Evolutionary conservation across 768 basidiomycete species (phyloP).

Genomic region (Kwoniella mangroviensis): DNA sequence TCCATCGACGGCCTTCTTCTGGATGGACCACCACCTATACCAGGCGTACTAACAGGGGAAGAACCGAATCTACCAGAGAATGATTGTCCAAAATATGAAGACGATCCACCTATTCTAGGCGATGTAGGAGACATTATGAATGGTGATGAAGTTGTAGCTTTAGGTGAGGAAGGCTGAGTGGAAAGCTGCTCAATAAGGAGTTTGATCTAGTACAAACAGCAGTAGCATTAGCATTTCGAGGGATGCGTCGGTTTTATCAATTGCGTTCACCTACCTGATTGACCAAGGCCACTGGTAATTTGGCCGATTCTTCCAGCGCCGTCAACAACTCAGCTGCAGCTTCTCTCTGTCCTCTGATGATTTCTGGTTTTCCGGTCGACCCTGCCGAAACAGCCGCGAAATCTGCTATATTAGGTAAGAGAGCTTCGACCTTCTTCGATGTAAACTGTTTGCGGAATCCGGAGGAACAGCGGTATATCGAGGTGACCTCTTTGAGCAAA

Average conservation of each 20-base stretch:
- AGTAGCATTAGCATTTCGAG: constrained; percentile 1
- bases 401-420: constrained; percentile 44
- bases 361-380: constrained; percentile 18
- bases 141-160: constrained; percentile 22
- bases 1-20: constrained; percentile 46
- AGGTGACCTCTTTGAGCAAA: constrained; percentile 35
- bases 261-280: constrained; percentile 31
- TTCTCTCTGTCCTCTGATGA: constrained; percentile 26
- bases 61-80: constrained; percentile 37
- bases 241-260: background rate
- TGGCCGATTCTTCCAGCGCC: constrained; percentile 39
- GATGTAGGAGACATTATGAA: constrained; percentile 32
- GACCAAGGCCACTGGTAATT: constrained; percentile 31
- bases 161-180: constrained; percentile 14
- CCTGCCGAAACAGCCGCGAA: constrained; percentile 46
- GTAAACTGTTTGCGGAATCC: constrained; percentile 39
- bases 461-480: constrained; percentile 33
- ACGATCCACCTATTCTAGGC: constrained; percentile 25
- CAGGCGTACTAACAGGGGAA: constrained; percentile 28
- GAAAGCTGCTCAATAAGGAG: constrained; percentile 36
- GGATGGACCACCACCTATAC: constrained; percentile 12
- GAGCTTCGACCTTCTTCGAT: constrained; percentile 33
- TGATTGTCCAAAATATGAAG: constrained; percentile 40
- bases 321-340: constrained; percentile 32
- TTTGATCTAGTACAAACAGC: constrained; percentile 22